These are phyloP conservation scores for Solanum pennellii DNA, from an alignment of 257 asterid species.

Conservation along the genomic window DNA sequence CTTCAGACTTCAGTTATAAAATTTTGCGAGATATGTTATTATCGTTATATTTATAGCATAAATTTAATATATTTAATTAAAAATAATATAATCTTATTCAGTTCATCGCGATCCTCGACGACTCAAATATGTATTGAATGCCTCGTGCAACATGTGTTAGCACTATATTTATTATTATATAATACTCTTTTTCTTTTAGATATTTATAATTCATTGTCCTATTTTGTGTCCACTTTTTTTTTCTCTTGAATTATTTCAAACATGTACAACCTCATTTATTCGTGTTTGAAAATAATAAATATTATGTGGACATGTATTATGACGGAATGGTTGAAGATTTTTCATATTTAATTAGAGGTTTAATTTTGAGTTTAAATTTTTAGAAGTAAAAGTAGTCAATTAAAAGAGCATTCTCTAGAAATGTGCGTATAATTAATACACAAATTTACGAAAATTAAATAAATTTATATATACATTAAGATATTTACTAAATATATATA, in stretches of 20 bases:
- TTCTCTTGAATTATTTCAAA: background rate
- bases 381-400: background rate
- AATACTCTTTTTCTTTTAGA: background rate
- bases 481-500: background rate
- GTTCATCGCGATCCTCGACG: fast-evolving
- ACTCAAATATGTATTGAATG: background rate
- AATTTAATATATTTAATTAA: background rate
- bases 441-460: background rate
- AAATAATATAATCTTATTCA: background rate
- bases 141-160: background rate
- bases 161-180: background rate
- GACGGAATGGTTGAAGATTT: fast-evolving
- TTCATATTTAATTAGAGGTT: too few relatives aligned
- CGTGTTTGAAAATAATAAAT: background rate
- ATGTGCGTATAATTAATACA: background rate
- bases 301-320: background rate
- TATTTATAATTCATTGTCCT: background rate
- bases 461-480: background rate
- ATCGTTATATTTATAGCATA: fast-evolving
- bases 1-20: fast-evolving
- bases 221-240: background rate
- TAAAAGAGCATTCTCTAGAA: background rate
- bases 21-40: too few relatives aligned
- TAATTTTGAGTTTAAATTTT: background rate
- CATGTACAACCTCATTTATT: background rate